These are phyloP conservation scores for Crithidia thermophila DNA, from an alignment of 208 protist genomes.

Conservation along the genomic window DNA sequence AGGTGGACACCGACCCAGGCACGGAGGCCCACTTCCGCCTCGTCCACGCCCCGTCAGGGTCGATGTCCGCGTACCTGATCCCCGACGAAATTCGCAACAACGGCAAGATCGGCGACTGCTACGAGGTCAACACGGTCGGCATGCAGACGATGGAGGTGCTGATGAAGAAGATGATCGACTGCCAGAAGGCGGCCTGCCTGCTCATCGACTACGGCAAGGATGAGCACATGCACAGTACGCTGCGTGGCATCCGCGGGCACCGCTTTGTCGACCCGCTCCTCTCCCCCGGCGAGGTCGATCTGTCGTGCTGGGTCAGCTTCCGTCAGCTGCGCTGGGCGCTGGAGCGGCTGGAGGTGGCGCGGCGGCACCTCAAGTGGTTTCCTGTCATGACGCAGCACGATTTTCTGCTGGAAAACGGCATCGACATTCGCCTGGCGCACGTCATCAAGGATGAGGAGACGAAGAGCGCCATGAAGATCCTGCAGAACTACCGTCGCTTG, in stretches of 20 bases:
- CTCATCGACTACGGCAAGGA: constrained; percentile 95
- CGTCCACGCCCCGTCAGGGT: constrained; percentile 87
- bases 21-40: constrained; percentile 87
- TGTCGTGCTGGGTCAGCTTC: constrained; percentile 91
- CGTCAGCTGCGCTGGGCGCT: constrained; percentile 83
- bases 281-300: constrained; percentile 92
- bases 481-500: constrained; percentile 84
- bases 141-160: constrained; percentile 90
- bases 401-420: constrained; percentile 86
- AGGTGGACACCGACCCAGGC: constrained; percentile 86
- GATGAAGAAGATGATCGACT: constrained; percentile 88
- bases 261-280: constrained; percentile 89
- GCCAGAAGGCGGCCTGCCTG: constrained; percentile 79
- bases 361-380: constrained; percentile 85
- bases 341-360: constrained; percentile 82
- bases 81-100: constrained; percentile 78
- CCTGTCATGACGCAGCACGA: constrained; percentile 83
- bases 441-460: constrained; percentile 91
- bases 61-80: constrained; percentile 88
- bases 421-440: constrained; percentile 85
- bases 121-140: constrained; percentile 86
- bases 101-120: constrained; percentile 73
- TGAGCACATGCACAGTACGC: constrained; percentile 90
- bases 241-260: constrained; percentile 89
- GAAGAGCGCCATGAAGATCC: constrained; percentile 85